Evolutionary conservation across 139 green algal species (phyloP), one percentile per base, ranked within the genome.

Genomic region (Nannochloris sp.): DNA sequence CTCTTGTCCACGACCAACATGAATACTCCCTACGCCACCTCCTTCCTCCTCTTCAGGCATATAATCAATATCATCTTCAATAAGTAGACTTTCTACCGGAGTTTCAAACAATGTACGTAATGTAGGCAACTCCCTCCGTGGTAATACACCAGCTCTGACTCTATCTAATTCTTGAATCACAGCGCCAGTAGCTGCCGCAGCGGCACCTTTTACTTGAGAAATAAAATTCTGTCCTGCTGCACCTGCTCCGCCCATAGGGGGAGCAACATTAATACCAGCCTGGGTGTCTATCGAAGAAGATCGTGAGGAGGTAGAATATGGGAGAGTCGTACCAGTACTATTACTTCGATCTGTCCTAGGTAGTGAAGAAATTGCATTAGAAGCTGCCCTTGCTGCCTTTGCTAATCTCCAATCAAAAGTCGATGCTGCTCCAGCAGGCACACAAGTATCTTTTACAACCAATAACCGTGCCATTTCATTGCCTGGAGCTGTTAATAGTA

Each of bases 381-480:
- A 61, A 7, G 68, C 63, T 8, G 66, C 75, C 2, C 56, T 34
- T n/a, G 71, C 51, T 14, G 61, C 70, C 32, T 37, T 23, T 37
- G 75, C 74, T 23, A 76, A 46, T 3, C 58, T 44, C 37, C 53
- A 59, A 58, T 69, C 61, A 29, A 80, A 82, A 24, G 68, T 53
- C 4, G 48, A 23, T 2, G 46, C 30, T 19, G 67, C 33, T 4
- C 24, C 25, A 24, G 64, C 30, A 0, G 71, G 74, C 27, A 46
- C 39, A 6, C 38, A 42, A 9, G 53, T 25, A 34, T 67, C 65
- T 14, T 38, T 25, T 27, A 76, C 39, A 25, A 82, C 8, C 12
- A 38, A 58, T 37, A 82, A 25, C 13, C 72, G 30, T 4, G 54
- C 75, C 24, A 82, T n/a, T 54, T 73, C 68, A n/a, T 72, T 62